Percentiles rank a stretch among this genome's conserved stretches.
phyloP scores from a whole-genome alignment of 2,329 filamentous ascomycete species.

The Alternaria brassicicola region DNA sequence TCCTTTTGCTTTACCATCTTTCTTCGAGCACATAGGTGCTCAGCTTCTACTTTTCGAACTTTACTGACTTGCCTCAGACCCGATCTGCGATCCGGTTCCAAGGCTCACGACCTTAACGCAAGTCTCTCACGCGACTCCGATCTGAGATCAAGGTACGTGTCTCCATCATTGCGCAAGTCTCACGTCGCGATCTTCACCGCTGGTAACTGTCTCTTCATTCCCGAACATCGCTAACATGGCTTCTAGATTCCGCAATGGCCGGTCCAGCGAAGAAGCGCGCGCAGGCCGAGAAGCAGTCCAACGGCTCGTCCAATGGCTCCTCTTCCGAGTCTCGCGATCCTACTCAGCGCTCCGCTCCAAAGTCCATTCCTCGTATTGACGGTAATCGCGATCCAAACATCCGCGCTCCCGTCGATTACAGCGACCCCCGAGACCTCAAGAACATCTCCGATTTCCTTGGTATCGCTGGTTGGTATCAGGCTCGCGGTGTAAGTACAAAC shows the following conservation, averaged over 20 bases:
- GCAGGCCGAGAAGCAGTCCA: slow-evolving; percentile 35
- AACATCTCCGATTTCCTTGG: slow-evolving; percentile 47
- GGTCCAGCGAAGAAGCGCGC: slow-evolving; percentile 46
- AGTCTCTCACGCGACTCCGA: slow-evolving; percentile 3
- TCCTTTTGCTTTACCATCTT: slow-evolving; percentile 4
- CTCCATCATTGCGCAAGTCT: neutral
- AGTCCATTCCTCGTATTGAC: slow-evolving; percentile 41
- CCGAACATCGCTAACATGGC: slow-evolving; percentile 24
- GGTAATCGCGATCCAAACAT: slow-evolving; percentile 43
- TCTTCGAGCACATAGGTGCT: slow-evolving; percentile 12
- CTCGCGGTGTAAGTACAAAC: slow-evolving; percentile 47
- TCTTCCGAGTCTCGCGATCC: slow-evolving; percentile 32
- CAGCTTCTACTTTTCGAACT: slow-evolving; percentile 14
- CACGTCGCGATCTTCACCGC: neutral
- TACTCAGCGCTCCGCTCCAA: slow-evolving; percentile 34
- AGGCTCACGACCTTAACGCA: slow-evolving; percentile 10
- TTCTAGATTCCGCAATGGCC: slow-evolving; percentile 42
- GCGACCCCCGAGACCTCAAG: slow-evolving; percentile 37
- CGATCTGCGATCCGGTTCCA: slow-evolving; percentile 14
- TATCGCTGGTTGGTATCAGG: slow-evolving; percentile 42
- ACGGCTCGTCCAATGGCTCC: slow-evolving; percentile 35
- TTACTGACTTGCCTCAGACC: slow-evolving; percentile 22
- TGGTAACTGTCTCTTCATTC: slow-evolving; percentile 2
- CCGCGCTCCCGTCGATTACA: slow-evolving; percentile 30
- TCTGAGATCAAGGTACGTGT: slow-evolving; percentile 23